Percentiles rank a stretch among this genome's conserved stretches.
phyloP scores from a whole-genome alignment of 2,329 filamentous ascomycete genomes.

The Beauveria medogensis region DNA sequence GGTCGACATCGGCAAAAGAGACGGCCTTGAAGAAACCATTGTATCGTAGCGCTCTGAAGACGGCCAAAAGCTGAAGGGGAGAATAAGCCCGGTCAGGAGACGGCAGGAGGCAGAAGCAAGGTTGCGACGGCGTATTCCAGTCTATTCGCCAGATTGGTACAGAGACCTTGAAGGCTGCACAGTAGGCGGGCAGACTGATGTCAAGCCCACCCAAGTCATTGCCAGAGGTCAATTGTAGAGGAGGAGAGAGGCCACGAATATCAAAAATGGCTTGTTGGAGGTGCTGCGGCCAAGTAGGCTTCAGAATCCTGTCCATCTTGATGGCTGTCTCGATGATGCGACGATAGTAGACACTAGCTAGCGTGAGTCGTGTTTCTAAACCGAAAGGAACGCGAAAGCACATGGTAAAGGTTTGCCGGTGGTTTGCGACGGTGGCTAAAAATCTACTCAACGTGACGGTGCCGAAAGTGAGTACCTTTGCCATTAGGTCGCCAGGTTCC shows the following conservation, averaged over 20 bases:
- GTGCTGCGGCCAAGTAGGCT: constrained; percentile 50
- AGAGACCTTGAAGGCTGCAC: constrained; percentile 41
- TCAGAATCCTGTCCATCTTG: constrained; percentile 46
- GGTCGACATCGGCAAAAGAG: constrained; percentile 45
- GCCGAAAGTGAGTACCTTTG: constrained; percentile 42
- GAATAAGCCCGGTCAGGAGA: constrained; percentile 34
- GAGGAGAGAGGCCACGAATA: constrained; percentile 43
- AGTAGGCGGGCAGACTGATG: constrained; percentile 47
- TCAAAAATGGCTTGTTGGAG: constrained; percentile 46
- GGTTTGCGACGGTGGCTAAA: constrained; percentile 39
- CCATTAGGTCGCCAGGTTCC: constrained; percentile 37
- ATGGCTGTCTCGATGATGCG: constrained; percentile 46
- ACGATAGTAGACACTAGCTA: constrained; percentile 47
- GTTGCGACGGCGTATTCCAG: constrained; percentile 34
- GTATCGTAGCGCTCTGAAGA: constrained; percentile 48
- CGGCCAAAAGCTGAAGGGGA: constrained; percentile 45
- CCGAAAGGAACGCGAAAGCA: constrained; percentile 41
- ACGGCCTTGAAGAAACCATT: constrained; percentile 52
- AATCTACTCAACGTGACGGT: constrained; percentile 45
- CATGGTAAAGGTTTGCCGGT: constrained; percentile 49
- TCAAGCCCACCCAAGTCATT: constrained; percentile 48
- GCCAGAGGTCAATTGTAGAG: constrained; percentile 45
- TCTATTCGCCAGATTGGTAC: constrained; percentile 45
- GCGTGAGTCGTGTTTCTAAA: constrained; percentile 36
- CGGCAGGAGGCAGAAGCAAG: constrained; percentile 43